phyloP scores from a whole-genome alignment of 345 rosid species.

The Pistacia vera region DNA sequence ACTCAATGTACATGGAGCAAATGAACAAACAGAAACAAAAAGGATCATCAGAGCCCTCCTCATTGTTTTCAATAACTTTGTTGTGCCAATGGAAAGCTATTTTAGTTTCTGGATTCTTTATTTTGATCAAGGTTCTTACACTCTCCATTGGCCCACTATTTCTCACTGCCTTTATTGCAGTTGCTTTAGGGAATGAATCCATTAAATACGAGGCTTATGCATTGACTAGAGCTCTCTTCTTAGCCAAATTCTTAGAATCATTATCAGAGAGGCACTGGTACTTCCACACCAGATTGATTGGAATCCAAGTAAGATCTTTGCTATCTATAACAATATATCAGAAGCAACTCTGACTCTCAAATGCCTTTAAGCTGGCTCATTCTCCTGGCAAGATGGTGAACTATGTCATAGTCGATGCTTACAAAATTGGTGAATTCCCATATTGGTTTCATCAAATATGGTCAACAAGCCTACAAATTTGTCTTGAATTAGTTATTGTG shows the following conservation, averaged over 20 bases:
- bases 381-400: constrained; percentile 47
- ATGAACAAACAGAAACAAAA: constrained; percentile 25
- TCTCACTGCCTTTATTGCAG: constrained; percentile 45
- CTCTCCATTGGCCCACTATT: constrained; percentile 49
- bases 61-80: constrained; percentile 32
- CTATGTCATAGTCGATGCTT: constrained; percentile 49
- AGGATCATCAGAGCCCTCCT: constrained; percentile 25
- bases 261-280: constrained; percentile 55
- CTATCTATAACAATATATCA: constrained; percentile 46
- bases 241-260: constrained; percentile 54
- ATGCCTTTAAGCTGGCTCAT: constrained; percentile 33
- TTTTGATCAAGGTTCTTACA: constrained; percentile 45
- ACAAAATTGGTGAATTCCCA: constrained; percentile 47
- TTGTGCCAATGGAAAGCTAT: constrained; percentile 39
- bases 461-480: constrained; percentile 43
- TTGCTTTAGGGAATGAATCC: constrained; percentile 36
- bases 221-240: constrained; percentile 34
- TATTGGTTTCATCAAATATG: constrained; percentile 56
- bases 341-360: constrained; percentile 51
- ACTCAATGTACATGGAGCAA: constrained; percentile 31
- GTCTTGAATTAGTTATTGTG: constrained; percentile 44
- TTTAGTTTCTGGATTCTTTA: constrained; percentile 42
- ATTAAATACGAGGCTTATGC: constrained; percentile 41
- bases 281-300: constrained; percentile 42
- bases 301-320: constrained; percentile 48